phyloP scores from a whole-genome alignment of 768 basidiomycete genomes.

The Pleurotus salmoneostramineus region DNA sequence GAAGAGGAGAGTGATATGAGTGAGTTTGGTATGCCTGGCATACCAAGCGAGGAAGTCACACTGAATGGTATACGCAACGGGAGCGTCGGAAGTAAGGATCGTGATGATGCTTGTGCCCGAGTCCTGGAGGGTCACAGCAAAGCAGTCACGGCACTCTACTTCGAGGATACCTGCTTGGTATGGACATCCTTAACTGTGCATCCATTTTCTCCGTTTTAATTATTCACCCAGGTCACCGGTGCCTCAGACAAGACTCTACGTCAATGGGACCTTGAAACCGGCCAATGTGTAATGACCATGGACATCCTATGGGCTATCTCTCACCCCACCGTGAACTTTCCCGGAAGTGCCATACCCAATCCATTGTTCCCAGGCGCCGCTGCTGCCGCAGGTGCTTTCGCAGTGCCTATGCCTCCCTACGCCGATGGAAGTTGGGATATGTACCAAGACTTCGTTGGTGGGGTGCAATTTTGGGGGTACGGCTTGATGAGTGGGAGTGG shows the following conservation, averaged over 20 bases:
- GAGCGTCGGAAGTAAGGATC: slow-evolving; percentile 28
- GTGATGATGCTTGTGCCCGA: slow-evolving; percentile 62
- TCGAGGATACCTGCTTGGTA: slow-evolving; percentile 92
- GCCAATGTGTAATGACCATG: slow-evolving; percentile 99
- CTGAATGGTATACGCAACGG: slow-evolving; percentile 35
- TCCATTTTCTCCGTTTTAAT: slow-evolving; percentile 8
- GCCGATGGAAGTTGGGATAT: slow-evolving; percentile 91
- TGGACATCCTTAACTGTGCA: slow-evolving; percentile 18
- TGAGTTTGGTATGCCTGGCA: slow-evolving; percentile 20
- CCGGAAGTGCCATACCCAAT: slow-evolving; percentile 35
- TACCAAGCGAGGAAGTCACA: slow-evolving; percentile 22
- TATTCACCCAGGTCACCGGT: slow-evolving; percentile 78
- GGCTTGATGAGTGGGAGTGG: slow-evolving; percentile 96
- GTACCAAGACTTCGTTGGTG: slow-evolving; percentile 97
- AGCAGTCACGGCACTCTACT: slow-evolving; percentile 90
- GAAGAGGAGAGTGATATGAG: slow-evolving; percentile 49
- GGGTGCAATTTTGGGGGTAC: slow-evolving; percentile 98
- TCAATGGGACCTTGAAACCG: slow-evolving; percentile 96
- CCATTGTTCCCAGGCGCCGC: slow-evolving; percentile 49
- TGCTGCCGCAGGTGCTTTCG: slow-evolving; percentile 61
- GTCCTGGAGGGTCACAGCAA: slow-evolving; percentile 89
- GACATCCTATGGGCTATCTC: slow-evolving; percentile 99
- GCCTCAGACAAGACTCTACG: slow-evolving; percentile 98
- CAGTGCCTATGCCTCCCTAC: slow-evolving; percentile 81
- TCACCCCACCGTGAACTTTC: slow-evolving; percentile 58